Conservation (phyloP, 1,284 basidiomycete species). For the Sutorius eximius region DNA sequence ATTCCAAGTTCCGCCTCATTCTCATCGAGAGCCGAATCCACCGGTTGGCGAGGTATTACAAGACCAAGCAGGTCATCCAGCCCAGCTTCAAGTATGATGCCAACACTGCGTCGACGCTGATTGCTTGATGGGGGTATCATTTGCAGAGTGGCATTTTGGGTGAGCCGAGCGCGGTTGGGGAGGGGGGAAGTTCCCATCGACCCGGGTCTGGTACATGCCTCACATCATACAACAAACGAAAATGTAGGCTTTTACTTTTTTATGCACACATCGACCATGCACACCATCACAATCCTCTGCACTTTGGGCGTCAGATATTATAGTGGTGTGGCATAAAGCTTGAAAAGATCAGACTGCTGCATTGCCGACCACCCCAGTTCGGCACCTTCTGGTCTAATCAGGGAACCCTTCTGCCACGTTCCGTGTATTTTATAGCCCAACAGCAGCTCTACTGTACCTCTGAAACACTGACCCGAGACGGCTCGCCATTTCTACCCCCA, state of each 20-base stretch:
- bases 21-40: constrained; percentile 99
- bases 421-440: no score
- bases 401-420: no score
- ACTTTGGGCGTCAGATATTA: background rate
- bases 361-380: no score
- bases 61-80: constrained; percentile 95
- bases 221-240: constrained; percentile 8
- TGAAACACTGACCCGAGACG: no score
- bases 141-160: background rate
- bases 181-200: background rate
- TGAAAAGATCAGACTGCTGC: no score
- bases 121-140: constrained; percentile 52
- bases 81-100: constrained; percentile 99
- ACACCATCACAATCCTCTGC: background rate
- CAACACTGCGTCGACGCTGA: constrained; percentile 84
- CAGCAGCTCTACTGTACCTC: no score
- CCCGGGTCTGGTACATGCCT: constrained; percentile 9
- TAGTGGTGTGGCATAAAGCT: no score
- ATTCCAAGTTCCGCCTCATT: constrained; percentile 97
- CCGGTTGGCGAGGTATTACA: constrained; percentile 95
- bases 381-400: no score
- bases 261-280: constrained; percentile 22
- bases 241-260: constrained; percentile 23
- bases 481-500: no score
- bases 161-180: background rate